Evolutionary conservation across 805 yeast genomes (phyloP).

Genomic region (Saccharomyces paradoxus): DNA sequence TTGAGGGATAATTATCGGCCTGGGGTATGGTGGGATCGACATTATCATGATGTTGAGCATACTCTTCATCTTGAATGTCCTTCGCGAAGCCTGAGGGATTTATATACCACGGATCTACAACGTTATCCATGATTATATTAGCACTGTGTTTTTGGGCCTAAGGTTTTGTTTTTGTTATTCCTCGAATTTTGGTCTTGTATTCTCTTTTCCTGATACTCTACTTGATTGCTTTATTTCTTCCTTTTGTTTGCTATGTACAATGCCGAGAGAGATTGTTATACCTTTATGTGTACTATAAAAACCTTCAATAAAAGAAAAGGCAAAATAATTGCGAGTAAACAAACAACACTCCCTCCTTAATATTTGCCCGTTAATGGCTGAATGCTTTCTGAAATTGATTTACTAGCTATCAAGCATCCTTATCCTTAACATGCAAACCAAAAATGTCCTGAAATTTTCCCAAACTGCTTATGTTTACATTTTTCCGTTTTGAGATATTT

Average conservation of each 20-base stretch:
- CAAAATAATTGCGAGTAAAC: neutral
- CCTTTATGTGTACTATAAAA: neutral
- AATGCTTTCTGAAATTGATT: neutral
- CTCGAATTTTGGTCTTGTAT: neutral
- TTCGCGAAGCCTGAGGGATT: slow-evolving; percentile 11
- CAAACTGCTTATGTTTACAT: neutral
- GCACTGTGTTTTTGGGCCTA: neutral
- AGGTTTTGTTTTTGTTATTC: neutral
- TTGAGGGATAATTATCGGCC: neutral
- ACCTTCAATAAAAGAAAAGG: neutral
- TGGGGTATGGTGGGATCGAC: neutral
- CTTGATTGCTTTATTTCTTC: neutral
- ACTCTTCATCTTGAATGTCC: neutral
- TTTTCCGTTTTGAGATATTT: neutral
- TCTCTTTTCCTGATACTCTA: neutral
- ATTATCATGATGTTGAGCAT: neutral
- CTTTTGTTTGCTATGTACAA: neutral
- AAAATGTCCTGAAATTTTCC: neutral
- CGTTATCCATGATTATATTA: neutral
- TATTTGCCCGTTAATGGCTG: neutral
- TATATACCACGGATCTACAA: slow-evolving; percentile 11
- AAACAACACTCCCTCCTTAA: neutral
- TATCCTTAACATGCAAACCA: neutral
- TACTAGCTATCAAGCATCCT: neutral
- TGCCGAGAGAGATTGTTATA: neutral